A percentile compares a stretch with the other conserved stretches of the same genome.
Conservation (phyloP, 306 rosid species). For the Calophaca sinica region DNA sequence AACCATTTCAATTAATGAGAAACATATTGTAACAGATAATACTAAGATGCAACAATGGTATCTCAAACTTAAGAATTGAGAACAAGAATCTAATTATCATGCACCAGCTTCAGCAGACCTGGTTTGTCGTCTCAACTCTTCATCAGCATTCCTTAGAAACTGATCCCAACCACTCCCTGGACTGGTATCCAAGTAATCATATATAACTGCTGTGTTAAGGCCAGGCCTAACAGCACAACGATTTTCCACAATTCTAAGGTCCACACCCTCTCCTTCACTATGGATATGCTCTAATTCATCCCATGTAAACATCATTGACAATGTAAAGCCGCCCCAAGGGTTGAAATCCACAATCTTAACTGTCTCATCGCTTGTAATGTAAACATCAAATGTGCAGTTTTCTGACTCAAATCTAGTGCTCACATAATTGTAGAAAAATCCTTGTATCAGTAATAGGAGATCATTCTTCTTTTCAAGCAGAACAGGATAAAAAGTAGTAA, state of each 20-base stretch:
- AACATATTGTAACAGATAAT: too few relatives aligned
- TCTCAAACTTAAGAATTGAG: neutral
- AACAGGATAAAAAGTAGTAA: conserved; percentile 74
- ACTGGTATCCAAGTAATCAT: conserved; percentile 74
- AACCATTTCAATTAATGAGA: too few relatives aligned
- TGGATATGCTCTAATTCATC: too few relatives aligned
- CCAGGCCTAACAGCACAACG: conserved; percentile 77
- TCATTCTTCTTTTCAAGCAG: conserved; percentile 53
- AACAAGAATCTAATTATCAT: conserved; percentile 34
- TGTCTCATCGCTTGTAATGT: conserved; percentile 58
- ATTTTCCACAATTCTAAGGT: conserved; percentile 73
- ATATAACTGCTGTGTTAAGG: conserved; percentile 78
- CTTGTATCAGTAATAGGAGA: conserved; percentile 45
- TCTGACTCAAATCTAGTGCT: neutral
- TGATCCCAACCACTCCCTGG: conserved; percentile 85
- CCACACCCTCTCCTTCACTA: conserved; percentile 46
- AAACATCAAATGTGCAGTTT: conserved; percentile 68
- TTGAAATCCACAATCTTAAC: conserved; percentile 82
- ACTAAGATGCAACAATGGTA: too few relatives aligned
- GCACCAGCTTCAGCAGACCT: too few relatives aligned
- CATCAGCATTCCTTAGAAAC: conserved; percentile 56
- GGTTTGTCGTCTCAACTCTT: too few relatives aligned
- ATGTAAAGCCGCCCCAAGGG: conserved; percentile 77
- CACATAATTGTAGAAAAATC: conserved; percentile 54
- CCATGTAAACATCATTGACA: conserved; percentile 42